These are phyloP conservation scores for Colletotrichum simmondsii DNA, from an alignment of 2,329 filamentous ascomycete species.

Conservation along the genomic window DNA sequence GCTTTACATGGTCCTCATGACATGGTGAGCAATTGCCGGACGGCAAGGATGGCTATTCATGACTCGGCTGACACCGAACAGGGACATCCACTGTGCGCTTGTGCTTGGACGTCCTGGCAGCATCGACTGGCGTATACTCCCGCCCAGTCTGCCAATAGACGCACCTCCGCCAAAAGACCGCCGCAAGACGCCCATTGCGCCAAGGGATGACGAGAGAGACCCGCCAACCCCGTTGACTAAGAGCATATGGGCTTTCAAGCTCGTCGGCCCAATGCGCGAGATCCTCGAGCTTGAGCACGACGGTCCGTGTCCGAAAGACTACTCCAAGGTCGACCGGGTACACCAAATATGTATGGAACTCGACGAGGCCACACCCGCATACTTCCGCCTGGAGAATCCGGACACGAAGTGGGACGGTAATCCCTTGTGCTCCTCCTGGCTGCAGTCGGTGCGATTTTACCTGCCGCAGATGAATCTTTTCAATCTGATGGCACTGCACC, in stretches of 20 bases:
- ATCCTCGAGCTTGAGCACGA: slow-evolving; percentile 67
- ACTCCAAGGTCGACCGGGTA: slow-evolving; percentile 63
- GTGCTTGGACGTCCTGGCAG: slow-evolving; percentile 67
- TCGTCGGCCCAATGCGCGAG: slow-evolving; percentile 60
- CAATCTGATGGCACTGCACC: slow-evolving; percentile 68
- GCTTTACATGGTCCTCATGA: slow-evolving; percentile 65
- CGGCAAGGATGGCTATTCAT: slow-evolving; percentile 23
- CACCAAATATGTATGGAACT: slow-evolving; percentile 62
- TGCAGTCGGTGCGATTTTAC: slow-evolving; percentile 57
- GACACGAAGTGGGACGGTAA: slow-evolving; percentile 66
- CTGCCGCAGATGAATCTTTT: slow-evolving; percentile 61
- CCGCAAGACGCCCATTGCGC: slow-evolving; percentile 58
- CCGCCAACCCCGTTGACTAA: slow-evolving; percentile 68
- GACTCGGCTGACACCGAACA: slow-evolving; percentile 42
- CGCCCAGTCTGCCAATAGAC: slow-evolving; percentile 64
- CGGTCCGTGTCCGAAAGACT: slow-evolving; percentile 65
- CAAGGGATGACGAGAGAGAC: slow-evolving; percentile 57
- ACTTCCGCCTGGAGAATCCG: slow-evolving; percentile 65
- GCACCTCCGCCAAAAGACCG: slow-evolving; percentile 58
- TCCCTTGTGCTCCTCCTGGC: slow-evolving; percentile 63
- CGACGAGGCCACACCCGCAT: slow-evolving; percentile 60
- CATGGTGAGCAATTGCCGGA: slow-evolving; percentile 42
- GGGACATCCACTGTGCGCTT: slow-evolving; percentile 65
- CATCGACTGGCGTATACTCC: slow-evolving; percentile 59
- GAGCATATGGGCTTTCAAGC: slow-evolving; percentile 60